These are phyloP conservation scores for Leccinum glutinopallens DNA, from an alignment of 1,284 basidiomycete genomes.

Conservation along the genomic window DNA sequence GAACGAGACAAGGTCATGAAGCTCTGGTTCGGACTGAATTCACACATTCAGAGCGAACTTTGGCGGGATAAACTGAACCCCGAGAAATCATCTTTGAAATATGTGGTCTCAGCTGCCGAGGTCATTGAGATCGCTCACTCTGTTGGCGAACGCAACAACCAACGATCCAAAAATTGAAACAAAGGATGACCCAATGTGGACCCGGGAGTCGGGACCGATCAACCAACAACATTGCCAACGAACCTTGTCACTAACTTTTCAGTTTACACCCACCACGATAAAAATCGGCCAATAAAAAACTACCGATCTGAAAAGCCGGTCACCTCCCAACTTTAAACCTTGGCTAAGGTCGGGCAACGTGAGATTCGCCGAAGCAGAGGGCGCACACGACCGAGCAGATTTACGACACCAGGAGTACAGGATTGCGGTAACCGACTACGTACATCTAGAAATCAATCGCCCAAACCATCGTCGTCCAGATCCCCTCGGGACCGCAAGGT, in stretches of 20 bases:
- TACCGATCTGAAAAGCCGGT: background rate
- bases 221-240: background rate
- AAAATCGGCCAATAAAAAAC: background rate
- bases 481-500: constrained; percentile 48
- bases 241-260: background rate
- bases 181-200: background rate
- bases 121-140: too few species aligned
- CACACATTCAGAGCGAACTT: too few species aligned
- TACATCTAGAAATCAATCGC: constrained; percentile 35
- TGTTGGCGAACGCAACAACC: too few species aligned
- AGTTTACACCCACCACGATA: background rate
- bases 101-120: too few species aligned
- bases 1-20: too few species aligned
- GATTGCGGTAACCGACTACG: constrained; percentile 2
- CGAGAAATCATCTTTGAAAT: too few species aligned
- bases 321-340: background rate
- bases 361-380: background rate
- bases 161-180: too few species aligned
- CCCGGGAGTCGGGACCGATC: background rate
- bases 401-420: background rate
- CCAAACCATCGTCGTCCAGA: constrained; percentile 66
- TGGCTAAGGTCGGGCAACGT: constrained; percentile 7
- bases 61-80: too few species aligned
- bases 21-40: too few species aligned
- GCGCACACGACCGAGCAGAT: background rate